Base-by-base conservation (phyloP, 331 rosid species). In the Rhamnella rubrinervis region DNA sequence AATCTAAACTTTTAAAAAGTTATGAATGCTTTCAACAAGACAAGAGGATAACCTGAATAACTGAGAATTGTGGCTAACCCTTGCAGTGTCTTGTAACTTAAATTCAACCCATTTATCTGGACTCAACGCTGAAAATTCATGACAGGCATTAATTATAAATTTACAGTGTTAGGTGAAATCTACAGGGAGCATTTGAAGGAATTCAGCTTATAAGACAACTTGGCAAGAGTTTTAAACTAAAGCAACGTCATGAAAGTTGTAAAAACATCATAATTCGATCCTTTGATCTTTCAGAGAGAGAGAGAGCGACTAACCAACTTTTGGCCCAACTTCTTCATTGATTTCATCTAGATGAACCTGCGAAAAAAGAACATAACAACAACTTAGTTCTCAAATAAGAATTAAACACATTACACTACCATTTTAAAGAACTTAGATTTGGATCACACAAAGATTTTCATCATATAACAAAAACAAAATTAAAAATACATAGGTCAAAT, bases 41-140 rank as follows among this genome's bases (percentile, higher is more conserved):
- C 56, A 9, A 56, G 37, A 73, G 51, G 19, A 19, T 55, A 82
- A 95, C 99, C 97, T 95, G 90, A 83, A 95, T 55, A 95, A 78
- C 25, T 91, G 86, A 53, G 93, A 78, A 74, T 91, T 85, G 75
- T 95, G 96, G 86, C 89, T 87, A 75, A 95, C 97, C 79, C 96
- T 82, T 59, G 97, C 96, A 70, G 92, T 80, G 84, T 89, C 96
- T 85, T 91, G 96, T 86, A 95, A 73, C 96, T 87, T 88, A 81
- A 95, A 95, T 81, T 89, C 90, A 58, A 84, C 17, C 99, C 96
- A 95, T 68, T 82, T 87, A 70, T 89, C 77, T 9, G 99, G 85
- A 66, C 62, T 72, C 20, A 95, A 92, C 0, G 96, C 99, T 91
- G 96, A 67, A 83, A 79, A 71, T 61, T 60, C 55, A 51, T 41